phyloP scores from a whole-genome alignment of 345 rosid species.

The Murraya koenigii region DNA sequence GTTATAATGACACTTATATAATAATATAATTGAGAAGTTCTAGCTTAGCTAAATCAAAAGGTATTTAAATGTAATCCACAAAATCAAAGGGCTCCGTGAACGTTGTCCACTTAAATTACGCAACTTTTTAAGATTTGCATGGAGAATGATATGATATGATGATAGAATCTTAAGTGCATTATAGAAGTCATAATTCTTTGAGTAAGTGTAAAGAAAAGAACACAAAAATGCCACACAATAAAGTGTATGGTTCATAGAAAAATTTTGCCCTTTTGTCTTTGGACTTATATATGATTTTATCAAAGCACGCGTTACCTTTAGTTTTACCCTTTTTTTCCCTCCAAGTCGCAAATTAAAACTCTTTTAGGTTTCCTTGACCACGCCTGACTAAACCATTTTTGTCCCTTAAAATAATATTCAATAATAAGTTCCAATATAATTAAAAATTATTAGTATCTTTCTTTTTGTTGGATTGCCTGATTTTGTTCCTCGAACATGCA shows the following conservation, averaged over 20 bases:
- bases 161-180: not conserved
- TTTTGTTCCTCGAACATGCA: slow-evolving; percentile 17
- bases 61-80: not conserved
- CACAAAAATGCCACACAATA: not conserved
- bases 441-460: not conserved
- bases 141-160: not conserved
- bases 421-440: not conserved
- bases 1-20: too few relatives aligned
- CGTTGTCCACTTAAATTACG: not conserved
- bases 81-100: not conserved
- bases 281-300: slow-evolving; percentile 16
- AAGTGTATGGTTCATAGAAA: not conserved
- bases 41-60: not conserved
- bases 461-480: slow-evolving; percentile 9
- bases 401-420: not conserved
- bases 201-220: slow-evolving; percentile 23
- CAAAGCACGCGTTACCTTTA: slow-evolving; percentile 11
- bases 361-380: not conserved
- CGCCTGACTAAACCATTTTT: not conserved
- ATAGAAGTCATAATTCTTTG: slow-evolving; percentile 15
- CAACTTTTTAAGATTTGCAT: not conserved
- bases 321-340: not conserved
- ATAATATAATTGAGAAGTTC: not conserved
- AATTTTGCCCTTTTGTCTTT: not conserved
- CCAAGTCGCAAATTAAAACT: slow-evolving; percentile 1